Base-by-base conservation (phyloP, 768 basidiomycete genomes). In the Leccinellum rugosiceps region DNA sequence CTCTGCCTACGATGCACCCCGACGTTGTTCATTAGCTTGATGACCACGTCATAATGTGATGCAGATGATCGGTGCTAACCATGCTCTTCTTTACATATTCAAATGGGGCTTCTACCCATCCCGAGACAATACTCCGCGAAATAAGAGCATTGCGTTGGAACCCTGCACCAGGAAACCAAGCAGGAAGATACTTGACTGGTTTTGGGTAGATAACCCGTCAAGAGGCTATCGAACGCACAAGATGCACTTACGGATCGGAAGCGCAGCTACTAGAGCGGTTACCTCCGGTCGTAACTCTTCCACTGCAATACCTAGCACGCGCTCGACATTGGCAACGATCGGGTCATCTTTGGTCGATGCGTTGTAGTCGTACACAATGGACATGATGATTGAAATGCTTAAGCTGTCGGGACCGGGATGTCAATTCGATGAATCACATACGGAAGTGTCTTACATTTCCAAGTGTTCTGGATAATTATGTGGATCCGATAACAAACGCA, bases 311-410 rank as follows among this genome's bases (percentile, higher is more conserved):
- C 38, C 13, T 15, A 34, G 46, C 13, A 62, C 60, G 3, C 34
- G 56, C 41, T 62, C 67, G 17, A 71, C 53, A 3, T 59, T 38
- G 25, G 50, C 28, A 10, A 69, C 43, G 15, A 68, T 58, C 15
- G 60, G 69, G 46, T 71, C 69, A 46, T 66, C 57, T 21, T 55
- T n/a, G 5, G 50, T 34, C 1, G 54, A 53, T 2, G 52, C 48
- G 9, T 63, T n/a, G 25, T 71, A 69, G 30, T 65, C 68, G 57
- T 69, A 69, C 48, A 66, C 58, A 17, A 66, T 30, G 8, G 69
- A 53, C 64, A 69, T 62, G 47, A 69, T 66, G 6, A 52, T 58
- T 6, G 68, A 62, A 7, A 60, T 55, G 47, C 63, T 60, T 15
- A 64, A 43, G 11, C 68, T 71, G 57, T 61, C 45, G 4, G 10